These are phyloP conservation scores for Centrapalus pauciflorus DNA, from an alignment of 129 eudicot genomes.

Conservation along the genomic window DNA sequence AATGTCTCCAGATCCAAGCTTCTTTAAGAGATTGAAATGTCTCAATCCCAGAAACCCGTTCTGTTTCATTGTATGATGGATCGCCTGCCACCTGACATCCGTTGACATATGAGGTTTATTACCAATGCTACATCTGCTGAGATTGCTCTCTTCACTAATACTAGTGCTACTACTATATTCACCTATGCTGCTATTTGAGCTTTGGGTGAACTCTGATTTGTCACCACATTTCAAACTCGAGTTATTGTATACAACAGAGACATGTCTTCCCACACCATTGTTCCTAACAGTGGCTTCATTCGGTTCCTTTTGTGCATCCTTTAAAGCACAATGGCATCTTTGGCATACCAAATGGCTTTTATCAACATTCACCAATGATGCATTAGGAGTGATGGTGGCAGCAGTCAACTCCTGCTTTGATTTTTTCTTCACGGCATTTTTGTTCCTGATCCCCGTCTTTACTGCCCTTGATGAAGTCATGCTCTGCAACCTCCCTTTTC, in stretches of 20 bases:
- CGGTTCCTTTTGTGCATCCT: conserved; percentile 28
- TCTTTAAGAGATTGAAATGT: conserved; percentile 22
- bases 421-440: conserved; percentile 34
- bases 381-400: conserved; percentile 2
- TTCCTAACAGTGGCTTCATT: conserved; percentile 23
- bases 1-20: conserved; percentile 25
- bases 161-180: conserved; percentile 84
- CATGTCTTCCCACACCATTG: conserved; percentile 6
- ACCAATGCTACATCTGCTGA: conserved; percentile 45
- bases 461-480: conserved; percentile 29
- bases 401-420: conserved; percentile 24
- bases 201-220: conserved; percentile 64
- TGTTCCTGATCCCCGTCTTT: conserved; percentile 46
- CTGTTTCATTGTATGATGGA: conserved; percentile 32
- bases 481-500: conserved; percentile 39
- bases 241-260: conserved; percentile 14
- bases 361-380: conserved; percentile 19
- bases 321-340: conserved; percentile 61
- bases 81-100: conserved; percentile 67
- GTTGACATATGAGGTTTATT: conserved; percentile 60
- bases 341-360: conserved; percentile 55
- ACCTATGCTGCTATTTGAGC: conserved; percentile 78
- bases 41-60: conserved; percentile 20
- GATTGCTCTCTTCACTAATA: conserved; percentile 77
- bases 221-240: conserved; percentile 31